Evolutionary conservation across 139 green algal species (phyloP), one percentile per base, ranked within the genome.

Genomic region (Medakamo hakoo): DNA sequence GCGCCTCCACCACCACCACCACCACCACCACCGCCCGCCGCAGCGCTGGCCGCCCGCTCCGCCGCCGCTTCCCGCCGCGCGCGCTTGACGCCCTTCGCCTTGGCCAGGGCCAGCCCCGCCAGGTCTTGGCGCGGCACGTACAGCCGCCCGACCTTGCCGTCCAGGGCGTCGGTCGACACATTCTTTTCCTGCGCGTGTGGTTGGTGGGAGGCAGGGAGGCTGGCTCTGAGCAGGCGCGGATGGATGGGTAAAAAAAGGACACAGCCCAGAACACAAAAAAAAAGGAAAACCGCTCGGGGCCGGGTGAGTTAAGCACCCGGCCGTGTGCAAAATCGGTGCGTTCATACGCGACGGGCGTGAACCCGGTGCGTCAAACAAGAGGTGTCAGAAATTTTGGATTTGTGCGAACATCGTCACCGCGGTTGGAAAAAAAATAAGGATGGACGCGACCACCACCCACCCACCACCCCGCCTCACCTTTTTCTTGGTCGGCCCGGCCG

Each of bases 121-220:
- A 95, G 65, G 56, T 87, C 78, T 69, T 96, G 90, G 64, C 77
- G 78, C 23, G 88, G 90, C 79, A 97, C 86, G 79, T 95, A 96
- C 63, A 96, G 89, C 61, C 83, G 82, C 4, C 90, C 88, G 18
- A 95, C 83, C 71, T 88, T 92, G 66, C 89, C 87, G 3, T 81
- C 75, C 75, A 95, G 58, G 16, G 66, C 40, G 69, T 93, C 84
- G 26, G 61, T 73, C 3, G 57, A 61, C 25, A 92, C 85, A 67
- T 96, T 96, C 84, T 95, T 96, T 65, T 87, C 74, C 85, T 92
- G 80, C 70, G 31, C 18, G 40, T 52, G 40, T 52, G 40, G 9
- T 9, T 63, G 21, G 0, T 57, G 4, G 24, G 49, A 30, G 1
- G 26, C 24, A 60, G 22, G n/a, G n/a, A n/a, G n/a, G n/a, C n/a